These are phyloP conservation scores for Salix purpurea DNA, from an alignment of 345 rosid species.

Conservation along the genomic window DNA sequence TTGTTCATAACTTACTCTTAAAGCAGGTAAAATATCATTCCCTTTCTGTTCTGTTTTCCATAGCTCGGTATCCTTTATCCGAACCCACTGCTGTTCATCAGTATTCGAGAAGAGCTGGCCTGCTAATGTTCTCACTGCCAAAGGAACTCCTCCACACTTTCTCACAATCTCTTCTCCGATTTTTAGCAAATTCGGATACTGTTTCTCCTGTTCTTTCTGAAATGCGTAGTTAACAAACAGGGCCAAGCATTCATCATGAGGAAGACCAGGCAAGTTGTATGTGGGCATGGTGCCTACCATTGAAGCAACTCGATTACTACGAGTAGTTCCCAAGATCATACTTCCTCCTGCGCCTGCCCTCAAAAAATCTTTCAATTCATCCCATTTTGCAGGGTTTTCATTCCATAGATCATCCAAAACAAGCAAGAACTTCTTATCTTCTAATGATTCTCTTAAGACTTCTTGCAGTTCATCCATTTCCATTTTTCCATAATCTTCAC, in stretches of 20 bases:
- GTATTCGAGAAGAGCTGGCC: background rate
- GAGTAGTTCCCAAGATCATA: constrained; percentile 12
- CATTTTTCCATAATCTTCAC: background rate
- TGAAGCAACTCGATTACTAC: constrained; percentile 2
- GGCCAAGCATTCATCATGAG: constrained; percentile 1
- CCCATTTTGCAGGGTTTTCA: constrained; percentile 5
- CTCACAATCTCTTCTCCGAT: constrained; percentile 24
- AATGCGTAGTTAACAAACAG: constrained; percentile 26
- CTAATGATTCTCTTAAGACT: background rate
- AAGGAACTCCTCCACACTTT: constrained; percentile 35
- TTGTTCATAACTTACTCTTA: constrained; percentile 16
- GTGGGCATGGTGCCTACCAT: background rate
- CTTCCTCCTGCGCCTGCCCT: constrained; percentile 14
- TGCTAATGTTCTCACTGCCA: constrained; percentile 22
- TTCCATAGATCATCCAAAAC: constrained; percentile 26
- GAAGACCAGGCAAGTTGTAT: constrained; percentile 14
- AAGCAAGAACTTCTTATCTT: background rate
- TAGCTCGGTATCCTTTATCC: constrained; percentile 15
- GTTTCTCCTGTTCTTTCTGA: constrained; percentile 6
- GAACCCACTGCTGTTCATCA: constrained; percentile 7
- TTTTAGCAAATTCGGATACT: background rate
- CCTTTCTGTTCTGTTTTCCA: constrained; percentile 15
- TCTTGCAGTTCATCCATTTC: background rate
- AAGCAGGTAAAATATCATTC: constrained; percentile 1
- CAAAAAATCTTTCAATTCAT: background rate